Evolutionary conservation across 164 flowering plant species (phyloP), one percentile per base, ranked within the genome.

Genomic region (Nymphaea colorata): DNA sequence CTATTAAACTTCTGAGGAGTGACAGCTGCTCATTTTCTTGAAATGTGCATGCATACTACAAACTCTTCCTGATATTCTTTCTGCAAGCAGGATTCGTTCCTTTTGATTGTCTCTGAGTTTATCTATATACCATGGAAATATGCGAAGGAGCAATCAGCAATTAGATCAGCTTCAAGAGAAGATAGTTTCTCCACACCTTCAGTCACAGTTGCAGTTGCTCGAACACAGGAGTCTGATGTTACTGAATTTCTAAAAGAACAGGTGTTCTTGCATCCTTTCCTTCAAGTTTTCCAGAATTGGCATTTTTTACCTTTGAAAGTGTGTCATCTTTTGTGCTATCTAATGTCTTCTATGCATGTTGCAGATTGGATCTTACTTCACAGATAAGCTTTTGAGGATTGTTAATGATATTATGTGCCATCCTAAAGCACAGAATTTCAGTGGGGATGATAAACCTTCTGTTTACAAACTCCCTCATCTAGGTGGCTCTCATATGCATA

Each of bases 341-440:
- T 25, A 25, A 25, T 10, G 11, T 45, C 53, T 10, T 45, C 2
- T 45, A 45, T 45, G 5, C 11, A 45, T 45, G 59, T 64, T 68
- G 64, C 97, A 94, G 98, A 82, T 94, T 67, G 76, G 84, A 76
- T 84, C 96, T 68, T 77, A 87, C 79, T 94, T 94, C 82, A 83
- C 89, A 11, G 83, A 78, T 53, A 90, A 85, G 74, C 88, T 94
- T 70, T 75, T 91, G 51, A 81, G 79, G 71, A 75, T 86, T 76
- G 88, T 90, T 64, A 82, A 79, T 59, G 90, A 88, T 67, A 85
- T 77, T 47, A 66, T 70, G 71, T 73, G 76, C 70, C 88, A 85
- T 70, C 70, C 77, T 71, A 89, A 85, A 62, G 84, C 74, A 61
- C 70, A 53, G 68, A 80, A 72, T 41, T 79, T 70, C 68, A 64